These are phyloP conservation scores for Hsuehochloa calcarea DNA, from an alignment of 176 grass and related monocot species.

Conservation along the genomic window DNA sequence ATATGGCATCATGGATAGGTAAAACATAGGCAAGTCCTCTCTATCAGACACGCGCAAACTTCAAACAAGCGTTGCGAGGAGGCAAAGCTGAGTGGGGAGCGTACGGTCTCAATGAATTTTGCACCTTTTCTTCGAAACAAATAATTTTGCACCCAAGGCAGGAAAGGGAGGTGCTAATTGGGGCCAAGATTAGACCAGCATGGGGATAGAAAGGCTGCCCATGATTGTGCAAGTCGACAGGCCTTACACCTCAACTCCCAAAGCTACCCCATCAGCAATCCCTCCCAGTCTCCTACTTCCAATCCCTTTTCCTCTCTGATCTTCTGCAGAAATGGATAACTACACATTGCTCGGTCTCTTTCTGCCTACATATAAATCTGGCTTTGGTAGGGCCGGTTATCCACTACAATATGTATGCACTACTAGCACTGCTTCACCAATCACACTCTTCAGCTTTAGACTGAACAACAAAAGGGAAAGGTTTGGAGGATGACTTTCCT, in stretches of 20 bases:
- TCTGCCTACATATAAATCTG: neutral
- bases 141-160: neutral
- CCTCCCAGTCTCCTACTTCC: neutral
- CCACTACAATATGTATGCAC: slow-evolving; percentile 7
- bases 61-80: neutral
- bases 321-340: slow-evolving; percentile 30
- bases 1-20: too few species aligned
- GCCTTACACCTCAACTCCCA: slow-evolving; percentile 8
- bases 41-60: neutral
- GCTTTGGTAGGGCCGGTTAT: slow-evolving; percentile 2
- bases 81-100: neutral
- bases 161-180: neutral
- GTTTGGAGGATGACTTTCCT: neutral
- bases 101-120: neutral
- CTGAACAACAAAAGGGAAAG: slow-evolving; percentile 25
- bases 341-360: neutral
- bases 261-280: neutral
- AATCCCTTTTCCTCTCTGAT: neutral
- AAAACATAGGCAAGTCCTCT: neutral
- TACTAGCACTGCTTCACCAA: neutral
- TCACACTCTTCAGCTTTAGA: slow-evolving; percentile 18
- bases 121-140: too few species aligned
- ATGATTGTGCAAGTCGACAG: slow-evolving; percentile 1
- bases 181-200: slow-evolving; percentile 28
- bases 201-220: slow-evolving; percentile 2